Base-by-base conservation (phyloP, 2,329 filamentous ascomycete genomes). In the Sordariomycetes sp. region DNA sequence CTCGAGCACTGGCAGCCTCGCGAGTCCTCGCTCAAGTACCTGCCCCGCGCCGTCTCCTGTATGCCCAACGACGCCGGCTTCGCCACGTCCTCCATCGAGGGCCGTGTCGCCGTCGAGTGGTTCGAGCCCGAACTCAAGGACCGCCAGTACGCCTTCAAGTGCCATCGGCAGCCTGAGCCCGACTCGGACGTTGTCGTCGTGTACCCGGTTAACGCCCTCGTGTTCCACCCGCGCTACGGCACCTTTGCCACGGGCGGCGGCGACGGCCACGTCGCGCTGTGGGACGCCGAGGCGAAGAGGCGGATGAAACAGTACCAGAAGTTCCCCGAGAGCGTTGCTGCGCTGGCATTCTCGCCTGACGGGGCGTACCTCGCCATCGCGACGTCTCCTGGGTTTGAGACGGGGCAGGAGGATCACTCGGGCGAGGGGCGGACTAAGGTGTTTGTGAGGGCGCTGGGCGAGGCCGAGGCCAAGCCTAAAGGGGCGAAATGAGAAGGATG, bases 141-240 rank as follows among this genome's bases (percentile, higher is more conserved):
- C 45, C 82, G 91, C 62, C 97, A 96, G 70, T 99, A 97, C 69
- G 94, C 94, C 15, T 99, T 99, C 81, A 99, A 99, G 72, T 99
- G 94, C 72, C 94, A 99, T 72, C 82, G 94, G 4, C 89, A 95
- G 69, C 79, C 84, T 1, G 78, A 76, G 10, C 72, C 81, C 1
- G 79, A 85, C 48, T 77, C 78, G 10, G 79, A 80, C 45, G 83
- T 78, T 34, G 91, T 96, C 65, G 79, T 96, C 4, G 89, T 96
- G 2, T 96, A 91, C 66, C 91, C 91, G 0, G 91, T 96, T 63
- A 94, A 96, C 67, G 87, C 90, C 2, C 78, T 96, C 8, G 84
- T 89, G 1, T 96, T 95, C 73, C 90, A 96, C 69, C 89, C 90
- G 0, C 72, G 86, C 3, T 80, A 82, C 65, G 89, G 89, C 60